A percentile compares a stretch with the other conserved stretches of the same genome.
Conservation (phyloP, 2,329 filamentous ascomycete species). For the Herpotrichia juniperi region DNA sequence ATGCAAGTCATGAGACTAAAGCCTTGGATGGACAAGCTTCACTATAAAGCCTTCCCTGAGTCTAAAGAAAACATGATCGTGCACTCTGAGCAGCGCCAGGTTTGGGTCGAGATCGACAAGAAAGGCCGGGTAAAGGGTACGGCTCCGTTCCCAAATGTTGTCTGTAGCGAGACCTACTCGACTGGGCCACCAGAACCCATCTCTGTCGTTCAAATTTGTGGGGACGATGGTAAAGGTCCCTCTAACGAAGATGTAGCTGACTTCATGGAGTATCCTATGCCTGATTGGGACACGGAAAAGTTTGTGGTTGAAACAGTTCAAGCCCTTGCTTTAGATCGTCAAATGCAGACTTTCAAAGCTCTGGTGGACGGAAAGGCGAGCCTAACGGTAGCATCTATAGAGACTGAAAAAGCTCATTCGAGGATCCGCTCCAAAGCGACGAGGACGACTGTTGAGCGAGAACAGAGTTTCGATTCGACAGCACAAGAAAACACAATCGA, state of each 20-base stretch:
- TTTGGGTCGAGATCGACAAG: background rate
- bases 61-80: background rate
- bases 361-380: too few relatives aligned
- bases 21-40: background rate
- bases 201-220: too few relatives aligned
- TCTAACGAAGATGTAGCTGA: background rate
- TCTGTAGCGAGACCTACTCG: background rate
- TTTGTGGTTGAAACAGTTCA: background rate
- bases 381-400: too few relatives aligned
- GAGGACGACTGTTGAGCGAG: too few relatives aligned
- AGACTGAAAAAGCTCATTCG: too few relatives aligned
- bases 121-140: background rate
- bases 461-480: too few relatives aligned
- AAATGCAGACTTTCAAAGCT: too few relatives aligned
- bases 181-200: too few relatives aligned
- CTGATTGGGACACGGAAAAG: background rate
- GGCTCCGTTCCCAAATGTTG: background rate
- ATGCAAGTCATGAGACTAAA: background rate
- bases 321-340: too few relatives aligned
- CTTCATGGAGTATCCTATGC: background rate
- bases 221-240: too few relatives aligned
- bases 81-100: background rate
- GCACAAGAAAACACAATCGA: too few relatives aligned
- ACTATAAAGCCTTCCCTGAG: background rate
- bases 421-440: too few relatives aligned